Conservation (phyloP, 163 green algal genomes). For the Botryococcus braunii region DNA sequence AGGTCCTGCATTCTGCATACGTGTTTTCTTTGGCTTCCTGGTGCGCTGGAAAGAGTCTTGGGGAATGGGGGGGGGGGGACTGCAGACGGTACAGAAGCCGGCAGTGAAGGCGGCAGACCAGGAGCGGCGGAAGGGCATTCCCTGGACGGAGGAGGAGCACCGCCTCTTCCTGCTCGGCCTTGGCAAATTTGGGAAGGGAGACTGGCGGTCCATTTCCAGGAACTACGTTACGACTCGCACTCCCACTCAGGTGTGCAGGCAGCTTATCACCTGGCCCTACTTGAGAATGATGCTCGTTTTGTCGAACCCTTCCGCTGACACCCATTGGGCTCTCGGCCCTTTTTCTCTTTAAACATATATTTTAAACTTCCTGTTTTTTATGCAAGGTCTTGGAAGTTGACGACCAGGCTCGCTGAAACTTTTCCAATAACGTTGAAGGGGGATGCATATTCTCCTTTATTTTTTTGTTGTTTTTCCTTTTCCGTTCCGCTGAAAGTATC, state of each 20-base stretch:
- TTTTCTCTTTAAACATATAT: neutral
- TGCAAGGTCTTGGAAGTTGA: no score
- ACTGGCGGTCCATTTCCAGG: conserved; percentile 84
- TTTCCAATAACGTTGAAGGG: no score
- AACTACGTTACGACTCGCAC: conserved; percentile 86
- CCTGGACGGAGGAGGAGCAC: conserved; percentile 93
- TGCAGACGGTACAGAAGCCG: no score
- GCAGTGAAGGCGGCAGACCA: conserved; percentile 28
- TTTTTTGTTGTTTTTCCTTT: no score
- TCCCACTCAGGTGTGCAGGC: conserved; percentile 69
- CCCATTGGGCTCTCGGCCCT: no score
- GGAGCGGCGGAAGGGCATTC: conserved; percentile 82
- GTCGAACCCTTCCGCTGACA: no score
- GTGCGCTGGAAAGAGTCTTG: neutral
- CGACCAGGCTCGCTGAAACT: no score
- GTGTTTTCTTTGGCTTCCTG: conserved; percentile 2
- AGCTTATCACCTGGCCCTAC: no score
- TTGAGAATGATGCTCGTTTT: no score
- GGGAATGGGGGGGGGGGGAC: conserved; percentile 10
- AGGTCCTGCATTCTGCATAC: neutral
- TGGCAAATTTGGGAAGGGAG: conserved; percentile 87
- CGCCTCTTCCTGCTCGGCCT: conserved; percentile 84
- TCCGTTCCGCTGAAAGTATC: no score
- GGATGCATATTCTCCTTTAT: no score
- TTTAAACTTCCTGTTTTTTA: neutral